These are phyloP conservation scores for Protostelium mycophagum DNA, from an alignment of 78 protist species.

Conservation along the genomic window DNA sequence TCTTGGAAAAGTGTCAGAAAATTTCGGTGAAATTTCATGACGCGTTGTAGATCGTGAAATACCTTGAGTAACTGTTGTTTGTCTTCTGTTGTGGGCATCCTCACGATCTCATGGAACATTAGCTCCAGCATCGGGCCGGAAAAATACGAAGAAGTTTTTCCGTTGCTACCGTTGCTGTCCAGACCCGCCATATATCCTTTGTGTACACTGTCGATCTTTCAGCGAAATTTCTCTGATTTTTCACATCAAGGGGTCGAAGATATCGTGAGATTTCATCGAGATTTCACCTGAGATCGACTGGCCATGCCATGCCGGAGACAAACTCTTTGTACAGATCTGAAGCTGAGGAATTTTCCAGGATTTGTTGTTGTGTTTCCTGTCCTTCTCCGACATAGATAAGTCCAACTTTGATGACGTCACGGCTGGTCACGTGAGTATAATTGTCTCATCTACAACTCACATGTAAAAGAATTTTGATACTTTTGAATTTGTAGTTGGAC, in stretches of 20 bases:
- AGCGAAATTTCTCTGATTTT: too few relatives aligned
- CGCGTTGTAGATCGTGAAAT: background rate
- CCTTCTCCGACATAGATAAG: conserved; percentile 83
- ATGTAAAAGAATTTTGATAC: too few relatives aligned
- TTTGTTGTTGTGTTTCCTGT: conserved; percentile 79
- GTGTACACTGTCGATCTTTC: too few relatives aligned
- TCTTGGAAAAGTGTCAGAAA: conserved; percentile 29
- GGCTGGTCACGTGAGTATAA: background rate
- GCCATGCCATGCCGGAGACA: conserved; percentile 80
- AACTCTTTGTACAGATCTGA: conserved; percentile 69
- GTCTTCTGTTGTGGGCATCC: conserved; percentile 67
- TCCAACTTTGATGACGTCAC: conserved; percentile 86
- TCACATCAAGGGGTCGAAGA: background rate
- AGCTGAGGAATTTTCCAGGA: conserved; percentile 54
- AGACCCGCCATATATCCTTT: conserved; percentile 78
- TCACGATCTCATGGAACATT: conserved; percentile 83
- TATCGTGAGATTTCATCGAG: background rate
- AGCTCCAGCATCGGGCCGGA: conserved; percentile 73
- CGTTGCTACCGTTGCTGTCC: conserved; percentile 63
- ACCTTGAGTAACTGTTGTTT: conserved; percentile 63
- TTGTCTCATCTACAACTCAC: background rate
- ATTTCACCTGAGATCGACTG: conserved; percentile 43
- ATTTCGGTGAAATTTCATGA: background rate
- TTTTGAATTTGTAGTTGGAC: too few relatives aligned
- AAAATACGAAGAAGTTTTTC: conserved; percentile 69